Base-by-base conservation (phyloP, 805 yeast genomes). In the Tetrapisispora fleetii region DNA sequence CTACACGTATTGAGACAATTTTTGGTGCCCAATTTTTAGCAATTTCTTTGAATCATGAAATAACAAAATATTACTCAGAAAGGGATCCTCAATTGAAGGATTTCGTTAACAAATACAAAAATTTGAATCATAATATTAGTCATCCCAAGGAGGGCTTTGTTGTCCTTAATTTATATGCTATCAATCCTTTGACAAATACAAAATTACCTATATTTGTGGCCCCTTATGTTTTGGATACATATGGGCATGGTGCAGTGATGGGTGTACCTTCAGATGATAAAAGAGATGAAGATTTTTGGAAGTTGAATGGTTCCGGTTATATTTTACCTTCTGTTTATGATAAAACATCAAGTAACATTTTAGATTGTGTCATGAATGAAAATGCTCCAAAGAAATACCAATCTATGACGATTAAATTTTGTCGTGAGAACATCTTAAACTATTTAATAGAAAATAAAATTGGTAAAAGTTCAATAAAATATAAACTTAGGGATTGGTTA, bases 231-330 rank as follows among this genome's bases (percentile, higher is more conserved):
- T 62, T 91, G 35, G 80, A 85, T 4, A 69, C 76, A 3, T 91
- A 91, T 60, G 97, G 97, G 0, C 27, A 30, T 37, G 96, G 96
- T 37, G 95, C 96, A 0, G 98, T 91, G 0, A 91, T 93, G 98
- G 99, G 99, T 1, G 87, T 95, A 58, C 99, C 99, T 2, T 96
- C 85, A 0, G 97, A 90, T 64, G 98, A 93, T 64, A 70, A 72
- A 41, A 75, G 98, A 52, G 99, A 93, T 60, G 78, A 62, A 56
- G 85, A 74, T 8, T 91, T 93, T 60, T 91, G 97, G 96, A 56
- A 61, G 3, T 59, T 68, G 40, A 85, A 85, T 59, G 72, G 71
- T 58, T 83, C 84, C 0, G 59, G 61, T 0, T 48, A 58, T 2
- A 69, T 73, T 2, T 62, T 75, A 0, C 54, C 68, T 3, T 67